phyloP scores from a whole-genome alignment of 83 land plant genomes.

The Diphasiastrum complanatum region DNA sequence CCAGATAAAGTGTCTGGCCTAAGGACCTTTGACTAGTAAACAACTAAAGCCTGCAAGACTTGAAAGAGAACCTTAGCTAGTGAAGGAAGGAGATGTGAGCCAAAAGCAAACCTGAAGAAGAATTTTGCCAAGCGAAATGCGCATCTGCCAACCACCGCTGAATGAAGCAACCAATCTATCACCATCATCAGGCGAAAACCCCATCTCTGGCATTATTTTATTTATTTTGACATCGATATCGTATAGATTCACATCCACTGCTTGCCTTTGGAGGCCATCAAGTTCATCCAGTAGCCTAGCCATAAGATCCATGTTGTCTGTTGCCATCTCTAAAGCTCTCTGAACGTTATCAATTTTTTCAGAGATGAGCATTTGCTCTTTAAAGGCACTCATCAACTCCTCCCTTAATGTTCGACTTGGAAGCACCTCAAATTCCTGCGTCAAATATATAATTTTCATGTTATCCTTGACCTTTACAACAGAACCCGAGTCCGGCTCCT shows the following conservation, averaged over 20 bases:
- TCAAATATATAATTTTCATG: conserved; percentile 80
- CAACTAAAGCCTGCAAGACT: not conserved
- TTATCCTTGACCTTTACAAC: conserved; percentile 68
- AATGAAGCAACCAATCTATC: conserved; percentile 80
- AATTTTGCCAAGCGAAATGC: conserved; percentile 93
- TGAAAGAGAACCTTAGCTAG: not conserved
- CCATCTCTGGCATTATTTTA: conserved; percentile 91
- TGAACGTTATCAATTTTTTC: conserved; percentile 78
- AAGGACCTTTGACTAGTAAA: not conserved
- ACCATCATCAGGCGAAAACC: conserved; percentile 63
- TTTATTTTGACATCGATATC: conserved; percentile 67
- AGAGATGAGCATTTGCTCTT: conserved; percentile 68
- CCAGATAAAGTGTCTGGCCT: no score
- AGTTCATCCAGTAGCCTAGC: conserved; percentile 80
- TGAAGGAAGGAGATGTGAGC: not conserved
- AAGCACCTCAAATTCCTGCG: conserved; percentile 91
- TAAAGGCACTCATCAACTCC: conserved; percentile 76
- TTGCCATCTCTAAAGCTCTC: conserved; percentile 65
- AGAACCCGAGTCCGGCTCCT: conserved; percentile 78
- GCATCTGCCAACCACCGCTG: conserved; percentile 99
- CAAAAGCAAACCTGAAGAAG: conserved; percentile 61
- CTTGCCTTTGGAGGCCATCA: conserved; percentile 69
- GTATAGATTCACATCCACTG: conserved; percentile 63
- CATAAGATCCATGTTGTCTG: conserved; percentile 77
- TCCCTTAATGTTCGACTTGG: conserved; percentile 66